phyloP scores from a whole-genome alignment of 2,329 filamentous ascomycete species.

The Ampelomyces quisqualis region DNA sequence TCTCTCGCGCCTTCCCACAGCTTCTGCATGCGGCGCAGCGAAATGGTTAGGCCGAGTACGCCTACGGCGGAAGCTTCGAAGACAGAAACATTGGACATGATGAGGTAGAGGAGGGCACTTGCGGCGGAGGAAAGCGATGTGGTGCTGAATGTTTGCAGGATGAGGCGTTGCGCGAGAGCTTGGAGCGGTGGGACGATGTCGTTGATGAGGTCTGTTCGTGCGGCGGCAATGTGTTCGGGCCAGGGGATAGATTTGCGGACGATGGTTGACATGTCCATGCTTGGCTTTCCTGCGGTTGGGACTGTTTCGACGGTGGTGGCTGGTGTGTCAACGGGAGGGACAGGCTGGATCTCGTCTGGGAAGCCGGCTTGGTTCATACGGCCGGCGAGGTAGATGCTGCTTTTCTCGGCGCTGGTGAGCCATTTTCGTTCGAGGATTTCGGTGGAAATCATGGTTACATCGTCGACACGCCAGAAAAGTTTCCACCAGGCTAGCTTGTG shows the following conservation, averaged over 20 bases:
- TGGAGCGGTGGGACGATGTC: slow-evolving; percentile 49
- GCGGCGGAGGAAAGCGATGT: slow-evolving; percentile 60
- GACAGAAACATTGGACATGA: slow-evolving; percentile 51
- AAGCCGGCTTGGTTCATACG: slow-evolving; percentile 67
- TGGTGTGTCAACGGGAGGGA: slow-evolving; percentile 8
- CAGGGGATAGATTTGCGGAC: slow-evolving; percentile 53
- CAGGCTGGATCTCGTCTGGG: slow-evolving; percentile 24
- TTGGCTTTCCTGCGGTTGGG: slow-evolving; percentile 19
- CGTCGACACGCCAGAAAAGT: slow-evolving; percentile 90
- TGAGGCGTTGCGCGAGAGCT: slow-evolving; percentile 50
- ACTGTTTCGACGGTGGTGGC: slow-evolving; percentile 20
- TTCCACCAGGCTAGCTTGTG: slow-evolving; percentile 88
- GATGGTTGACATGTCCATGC: slow-evolving; percentile 27
- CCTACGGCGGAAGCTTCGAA: slow-evolving; percentile 63
- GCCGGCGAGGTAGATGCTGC: slow-evolving; percentile 79
- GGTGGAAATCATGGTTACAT: slow-evolving; percentile 78
- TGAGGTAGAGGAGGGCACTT: slow-evolving; percentile 57
- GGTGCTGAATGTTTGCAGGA: slow-evolving; percentile 73
- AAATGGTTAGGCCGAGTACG: slow-evolving; percentile 59
- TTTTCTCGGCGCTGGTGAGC: slow-evolving; percentile 74
- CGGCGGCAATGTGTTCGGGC: slow-evolving; percentile 72
- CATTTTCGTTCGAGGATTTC: slow-evolving; percentile 78
- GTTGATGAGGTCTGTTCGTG: slow-evolving; percentile 55
- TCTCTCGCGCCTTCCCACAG: slow-evolving; percentile 58
- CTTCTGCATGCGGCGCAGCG: slow-evolving; percentile 59